Evolutionary conservation across 306 rosid species (phyloP), one percentile per base, ranked within the genome.

Genomic region (Carpinus viminea): DNA sequence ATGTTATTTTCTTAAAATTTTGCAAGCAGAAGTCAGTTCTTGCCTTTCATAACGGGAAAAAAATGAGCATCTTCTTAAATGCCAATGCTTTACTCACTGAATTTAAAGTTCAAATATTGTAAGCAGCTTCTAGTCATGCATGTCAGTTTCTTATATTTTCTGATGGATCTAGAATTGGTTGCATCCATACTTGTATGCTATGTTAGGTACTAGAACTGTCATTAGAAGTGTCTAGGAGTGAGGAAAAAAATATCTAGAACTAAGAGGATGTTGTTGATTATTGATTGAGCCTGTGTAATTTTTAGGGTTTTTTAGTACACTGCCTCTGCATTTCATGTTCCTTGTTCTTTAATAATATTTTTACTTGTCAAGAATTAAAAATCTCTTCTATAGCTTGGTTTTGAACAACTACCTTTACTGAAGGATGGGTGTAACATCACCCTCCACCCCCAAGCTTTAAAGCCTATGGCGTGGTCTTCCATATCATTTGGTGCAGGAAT

Each of bases 1-100:
- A 60, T 45, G 71, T 65, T 73, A 74, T 53, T 79, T 43, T 51
- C 78, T 55, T 41, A 34, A 73, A 43, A 50, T 16, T 73, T 74
- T 62, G 50, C 36, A 43, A 59, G 65, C 43, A 47, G 13, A 26
- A 46, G 34, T 79, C 13, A 13, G 62, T 41, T 55, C 70, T 50
- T 11, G 18, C 21, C 65, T 50, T 28, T 46, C 31, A 3, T 10
- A 52, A 50, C 6, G 18, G 24, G 7, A 31, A 13, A 12, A 69
- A 46, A 70, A 45, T 20, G 28, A 21, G 9, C 17, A 17, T 66
- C 26, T 36, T 38, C 20, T 66, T 66, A 8, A 66, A 17, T 66
- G 51, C 72, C 28, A 66, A 38, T 38, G 72, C 15, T 64, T 64
- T 17, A 64, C 13, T 18, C 26, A 3, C 36, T 38, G 24, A 36